Evolutionary conservation across 306 rosid genomes (phyloP).

Genomic region (Lotus japonicus): DNA sequence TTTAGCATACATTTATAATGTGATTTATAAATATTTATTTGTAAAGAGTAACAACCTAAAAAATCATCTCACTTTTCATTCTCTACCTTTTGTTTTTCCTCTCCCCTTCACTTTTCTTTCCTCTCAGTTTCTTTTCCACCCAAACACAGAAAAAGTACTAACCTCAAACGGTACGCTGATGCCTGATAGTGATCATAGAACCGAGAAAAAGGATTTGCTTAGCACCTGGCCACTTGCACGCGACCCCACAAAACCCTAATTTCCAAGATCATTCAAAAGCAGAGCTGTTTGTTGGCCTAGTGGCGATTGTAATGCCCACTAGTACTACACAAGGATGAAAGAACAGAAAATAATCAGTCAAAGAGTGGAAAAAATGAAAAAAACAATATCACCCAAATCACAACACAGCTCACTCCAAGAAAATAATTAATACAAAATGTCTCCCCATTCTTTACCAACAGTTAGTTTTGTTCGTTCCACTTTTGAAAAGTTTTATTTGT

Average conservation of each 20-base stretch:
- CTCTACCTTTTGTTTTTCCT: too few species aligned
- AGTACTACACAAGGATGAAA: too few species aligned
- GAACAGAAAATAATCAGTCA: too few species aligned
- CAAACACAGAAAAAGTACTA: too few species aligned
- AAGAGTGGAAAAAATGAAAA: not conserved
- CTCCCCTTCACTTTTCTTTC: too few species aligned
- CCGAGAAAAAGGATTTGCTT: constrained; percentile 33
- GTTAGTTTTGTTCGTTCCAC: not conserved
- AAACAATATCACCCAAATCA: constrained; percentile 26
- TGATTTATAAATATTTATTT: too few species aligned
- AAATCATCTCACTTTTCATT: too few species aligned
- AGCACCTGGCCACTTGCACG: constrained; percentile 63
- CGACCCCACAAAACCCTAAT: constrained; percentile 80
- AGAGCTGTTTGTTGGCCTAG: constrained; percentile 10
- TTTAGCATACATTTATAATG: too few species aligned
- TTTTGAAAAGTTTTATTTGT: too few species aligned
- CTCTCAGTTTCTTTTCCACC: too few species aligned
- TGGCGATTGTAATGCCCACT: not conserved
- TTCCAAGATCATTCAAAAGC: constrained; percentile 44
- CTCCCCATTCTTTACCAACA: not conserved
- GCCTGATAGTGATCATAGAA: too few species aligned
- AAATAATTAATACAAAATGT: not conserved
- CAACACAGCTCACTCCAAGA: constrained; percentile 18
- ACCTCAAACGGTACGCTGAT: not conserved
- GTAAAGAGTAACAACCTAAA: too few species aligned